These are phyloP conservation scores for Dioszegia hungarica DNA, from an alignment of 768 basidiomycete genomes.

Conservation along the genomic window DNA sequence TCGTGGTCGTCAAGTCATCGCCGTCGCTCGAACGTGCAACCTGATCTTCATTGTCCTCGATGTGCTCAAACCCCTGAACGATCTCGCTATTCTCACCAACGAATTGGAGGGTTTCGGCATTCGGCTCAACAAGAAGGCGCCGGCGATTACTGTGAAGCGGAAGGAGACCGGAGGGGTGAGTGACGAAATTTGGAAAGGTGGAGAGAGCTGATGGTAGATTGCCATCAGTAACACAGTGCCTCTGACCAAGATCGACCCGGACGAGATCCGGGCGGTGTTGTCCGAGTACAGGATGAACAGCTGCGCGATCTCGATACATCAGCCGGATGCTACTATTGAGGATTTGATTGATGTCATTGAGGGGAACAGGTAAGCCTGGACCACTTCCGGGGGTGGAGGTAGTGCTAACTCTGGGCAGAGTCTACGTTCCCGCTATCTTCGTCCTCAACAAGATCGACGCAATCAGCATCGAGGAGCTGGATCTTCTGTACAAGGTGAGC, in stretches of 20 bases:
- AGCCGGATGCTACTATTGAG: constrained; percentile 85
- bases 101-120: constrained; percentile 99
- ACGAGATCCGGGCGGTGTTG: constrained; percentile 90
- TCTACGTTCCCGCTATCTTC: constrained; percentile 89
- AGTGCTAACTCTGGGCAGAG: constrained; percentile 52
- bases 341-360: constrained; percentile 97
- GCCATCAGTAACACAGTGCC: constrained; percentile 96
- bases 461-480: constrained; percentile 96
- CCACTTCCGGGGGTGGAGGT: too few species aligned
- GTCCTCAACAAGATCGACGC: constrained; percentile 84
- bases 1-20: constrained; percentile 77
- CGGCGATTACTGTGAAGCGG: constrained; percentile 63
- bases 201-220: constrained; percentile 54
- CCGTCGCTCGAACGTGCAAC: constrained; percentile 92
- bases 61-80: constrained; percentile 94
- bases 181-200: not conserved
- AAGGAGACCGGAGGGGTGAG: constrained; percentile 63
- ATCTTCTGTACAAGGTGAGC: constrained; percentile 62
- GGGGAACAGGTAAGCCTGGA: constrained; percentile 67
- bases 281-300: constrained; percentile 85
- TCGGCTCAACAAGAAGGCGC: constrained; percentile 89
- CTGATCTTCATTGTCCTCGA: constrained; percentile 98
- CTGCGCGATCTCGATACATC: constrained; percentile 84
- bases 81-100: constrained; percentile 78
- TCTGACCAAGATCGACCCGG: constrained; percentile 87